phyloP scores from a whole-genome alignment of 306 rosid genomes.

The Albizia julibrissin region DNA sequence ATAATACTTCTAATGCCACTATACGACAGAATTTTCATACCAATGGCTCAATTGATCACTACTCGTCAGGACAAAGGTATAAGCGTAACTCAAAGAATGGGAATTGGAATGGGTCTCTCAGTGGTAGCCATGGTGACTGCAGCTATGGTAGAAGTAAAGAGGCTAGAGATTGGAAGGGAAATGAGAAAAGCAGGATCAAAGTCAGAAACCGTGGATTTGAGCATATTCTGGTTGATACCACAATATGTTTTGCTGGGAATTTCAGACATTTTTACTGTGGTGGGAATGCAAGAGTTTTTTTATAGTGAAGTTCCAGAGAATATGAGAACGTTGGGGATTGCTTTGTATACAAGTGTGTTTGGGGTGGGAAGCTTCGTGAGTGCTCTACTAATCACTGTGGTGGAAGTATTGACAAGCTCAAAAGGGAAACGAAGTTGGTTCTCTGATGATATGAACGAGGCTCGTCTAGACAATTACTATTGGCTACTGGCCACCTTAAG shows the following conservation, averaged over 20 bases:
- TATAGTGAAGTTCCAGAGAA: slow-evolving; percentile 79
- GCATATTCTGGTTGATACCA: slow-evolving; percentile 90
- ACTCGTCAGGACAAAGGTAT: slow-evolving; percentile 66
- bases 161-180: slow-evolving; percentile 55
- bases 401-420: slow-evolving; percentile 55
- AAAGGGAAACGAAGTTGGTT: slow-evolving; percentile 74
- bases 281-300: slow-evolving; percentile 95
- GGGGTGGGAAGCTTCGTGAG: slow-evolving; percentile 96
- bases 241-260: slow-evolving; percentile 84
- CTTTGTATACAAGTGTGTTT: slow-evolving; percentile 78
- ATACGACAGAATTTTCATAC: slow-evolving; percentile 72
- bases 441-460: slow-evolving; percentile 80
- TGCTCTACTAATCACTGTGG: slow-evolving; percentile 65
- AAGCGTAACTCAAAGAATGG: slow-evolving; percentile 87
- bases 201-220: slow-evolving; percentile 49
- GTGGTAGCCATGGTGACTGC: slow-evolving; percentile 81
- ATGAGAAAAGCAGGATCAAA: slow-evolving; percentile 38
- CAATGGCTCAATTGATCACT: slow-evolving; percentile 58
- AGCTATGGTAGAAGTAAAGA: slow-evolving; percentile 69
- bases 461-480: slow-evolving; percentile 76
- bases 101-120: slow-evolving; percentile 90
- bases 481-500: slow-evolving; percentile 70
- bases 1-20: slow-evolving; percentile 82
- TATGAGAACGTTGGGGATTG: slow-evolving; percentile 89
- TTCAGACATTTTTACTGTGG: slow-evolving; percentile 90